These are phyloP conservation scores for Eucalyptus polyanthemos DNA, from an alignment of 345 rosid species.

Conservation along the genomic window DNA sequence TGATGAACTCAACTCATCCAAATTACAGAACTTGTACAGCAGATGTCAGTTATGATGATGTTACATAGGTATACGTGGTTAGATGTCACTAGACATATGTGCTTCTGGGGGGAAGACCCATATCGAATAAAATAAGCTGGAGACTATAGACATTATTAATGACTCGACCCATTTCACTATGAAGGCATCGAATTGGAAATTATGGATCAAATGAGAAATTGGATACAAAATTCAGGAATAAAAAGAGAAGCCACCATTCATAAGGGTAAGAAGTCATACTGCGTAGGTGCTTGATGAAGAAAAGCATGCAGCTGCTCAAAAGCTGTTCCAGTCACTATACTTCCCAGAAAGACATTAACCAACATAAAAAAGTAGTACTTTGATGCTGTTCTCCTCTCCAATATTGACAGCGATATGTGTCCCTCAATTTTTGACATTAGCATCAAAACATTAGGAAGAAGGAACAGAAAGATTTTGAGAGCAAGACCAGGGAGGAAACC, in stretches of 20 bases:
- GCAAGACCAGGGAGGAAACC: slow-evolving; percentile 98
- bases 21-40: background rate
- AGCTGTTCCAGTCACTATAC: slow-evolving; percentile 88
- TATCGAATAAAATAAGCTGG: background rate
- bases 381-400: slow-evolving; percentile 79
- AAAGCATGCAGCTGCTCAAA: slow-evolving; percentile 82
- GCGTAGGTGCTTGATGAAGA: slow-evolving; percentile 83
- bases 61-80: background rate
- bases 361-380: slow-evolving; percentile 93
- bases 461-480: slow-evolving; percentile 66
- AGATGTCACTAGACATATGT: background rate
- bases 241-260: background rate
- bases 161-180: background rate
- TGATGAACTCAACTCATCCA: background rate
- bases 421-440: slow-evolving; percentile 97
- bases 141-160: background rate
- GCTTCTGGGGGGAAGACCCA: background rate
- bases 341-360: slow-evolving; percentile 96
- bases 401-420: slow-evolving; percentile 60
- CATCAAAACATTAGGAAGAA: slow-evolving; percentile 68
- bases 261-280: slow-evolving; percentile 29
- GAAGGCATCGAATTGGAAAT: background rate
- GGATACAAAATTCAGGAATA: background rate
- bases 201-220: background rate
- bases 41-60: background rate